phyloP scores from a whole-genome alignment of 2,329 filamentous ascomycete species.

The Monosporascus sp. region DNA sequence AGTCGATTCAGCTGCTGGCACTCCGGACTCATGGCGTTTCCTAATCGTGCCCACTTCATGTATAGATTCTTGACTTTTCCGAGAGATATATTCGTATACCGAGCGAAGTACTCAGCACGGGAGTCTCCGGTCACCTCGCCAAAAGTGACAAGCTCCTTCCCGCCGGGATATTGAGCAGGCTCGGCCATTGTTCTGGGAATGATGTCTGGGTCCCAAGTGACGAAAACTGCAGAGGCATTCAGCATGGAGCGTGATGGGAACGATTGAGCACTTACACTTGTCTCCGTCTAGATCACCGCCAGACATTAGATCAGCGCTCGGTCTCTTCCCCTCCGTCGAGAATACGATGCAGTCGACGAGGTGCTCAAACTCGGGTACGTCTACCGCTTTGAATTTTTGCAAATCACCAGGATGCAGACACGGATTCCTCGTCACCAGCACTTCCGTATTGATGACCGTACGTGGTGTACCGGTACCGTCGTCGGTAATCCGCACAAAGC shows the following conservation, averaged over 20 bases:
- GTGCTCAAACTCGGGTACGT: conserved; percentile 29
- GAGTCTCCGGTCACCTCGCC: conserved; percentile 31
- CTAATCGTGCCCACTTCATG: conserved; percentile 34
- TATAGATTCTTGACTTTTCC: conserved; percentile 36
- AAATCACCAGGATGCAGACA: conserved; percentile 38
- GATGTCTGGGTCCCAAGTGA: conserved; percentile 35
- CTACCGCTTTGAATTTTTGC: conserved; percentile 35
- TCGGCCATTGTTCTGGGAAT: conserved; percentile 30
- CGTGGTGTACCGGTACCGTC: conserved; percentile 28
- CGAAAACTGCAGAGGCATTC: conserved; percentile 27
- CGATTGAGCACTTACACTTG: conserved; percentile 25
- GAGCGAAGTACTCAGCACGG: conserved; percentile 34
- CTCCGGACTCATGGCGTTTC: conserved; percentile 30
- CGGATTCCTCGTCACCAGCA: conserved; percentile 36
- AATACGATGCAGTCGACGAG: conserved; percentile 37
- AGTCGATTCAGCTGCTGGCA: conserved; percentile 37
- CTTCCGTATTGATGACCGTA: conserved; percentile 29
- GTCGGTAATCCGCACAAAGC: conserved; percentile 31
- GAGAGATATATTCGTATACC: conserved; percentile 32
- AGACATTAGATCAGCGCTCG: conserved; percentile 36
- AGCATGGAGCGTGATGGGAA: neutral
- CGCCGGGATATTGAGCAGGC: conserved; percentile 34
- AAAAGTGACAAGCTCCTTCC: conserved; percentile 30
- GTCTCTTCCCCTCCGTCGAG: conserved; percentile 28
- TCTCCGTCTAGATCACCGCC: conserved; percentile 38